phyloP scores from a whole-genome alignment of 208 protist species.

The Leishmania arabica region DNA sequence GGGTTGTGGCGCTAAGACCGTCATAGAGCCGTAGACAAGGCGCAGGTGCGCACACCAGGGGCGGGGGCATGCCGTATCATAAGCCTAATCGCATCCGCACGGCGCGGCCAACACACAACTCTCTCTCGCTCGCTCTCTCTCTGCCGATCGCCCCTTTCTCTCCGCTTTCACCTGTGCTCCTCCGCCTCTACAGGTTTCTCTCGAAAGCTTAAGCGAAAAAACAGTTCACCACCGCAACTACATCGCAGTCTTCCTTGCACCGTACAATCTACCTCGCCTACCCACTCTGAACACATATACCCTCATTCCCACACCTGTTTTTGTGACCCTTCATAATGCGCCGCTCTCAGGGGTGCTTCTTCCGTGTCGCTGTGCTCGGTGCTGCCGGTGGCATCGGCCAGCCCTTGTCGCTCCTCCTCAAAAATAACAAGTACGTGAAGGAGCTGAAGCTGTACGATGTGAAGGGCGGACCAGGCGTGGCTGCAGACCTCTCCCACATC shows the following conservation, averaged over 20 bases:
- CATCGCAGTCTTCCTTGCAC: not conserved
- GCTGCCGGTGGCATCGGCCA: slow-evolving; percentile 97
- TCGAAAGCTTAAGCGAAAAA: not conserved
- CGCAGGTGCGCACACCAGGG: not conserved
- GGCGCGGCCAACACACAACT: not conserved
- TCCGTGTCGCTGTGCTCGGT: slow-evolving; percentile 92
- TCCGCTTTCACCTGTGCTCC: not conserved
- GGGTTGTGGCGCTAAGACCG: not conserved
- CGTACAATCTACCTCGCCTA: not conserved
- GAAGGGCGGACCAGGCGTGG: slow-evolving; percentile 76
- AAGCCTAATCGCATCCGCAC: not conserved
- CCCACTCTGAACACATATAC: not conserved
- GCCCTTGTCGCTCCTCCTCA: slow-evolving; percentile 95
- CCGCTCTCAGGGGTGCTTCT: slow-evolving; percentile 29
- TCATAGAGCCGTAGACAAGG: not conserved
- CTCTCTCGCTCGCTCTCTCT: not conserved
- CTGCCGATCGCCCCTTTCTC: not conserved
- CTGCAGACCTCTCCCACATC: slow-evolving; percentile 92
- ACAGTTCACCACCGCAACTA: not conserved
- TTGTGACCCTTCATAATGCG: slow-evolving; percentile 16
- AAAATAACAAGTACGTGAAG: slow-evolving; percentile 73
- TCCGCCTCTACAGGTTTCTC: not conserved
- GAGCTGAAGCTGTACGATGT: slow-evolving; percentile 92
- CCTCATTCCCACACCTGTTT: not conserved
- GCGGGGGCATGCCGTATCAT: no score